These are phyloP conservation scores for Lactarius sp. DNA, from an alignment of 768 basidiomycete genomes.

Conservation along the genomic window DNA sequence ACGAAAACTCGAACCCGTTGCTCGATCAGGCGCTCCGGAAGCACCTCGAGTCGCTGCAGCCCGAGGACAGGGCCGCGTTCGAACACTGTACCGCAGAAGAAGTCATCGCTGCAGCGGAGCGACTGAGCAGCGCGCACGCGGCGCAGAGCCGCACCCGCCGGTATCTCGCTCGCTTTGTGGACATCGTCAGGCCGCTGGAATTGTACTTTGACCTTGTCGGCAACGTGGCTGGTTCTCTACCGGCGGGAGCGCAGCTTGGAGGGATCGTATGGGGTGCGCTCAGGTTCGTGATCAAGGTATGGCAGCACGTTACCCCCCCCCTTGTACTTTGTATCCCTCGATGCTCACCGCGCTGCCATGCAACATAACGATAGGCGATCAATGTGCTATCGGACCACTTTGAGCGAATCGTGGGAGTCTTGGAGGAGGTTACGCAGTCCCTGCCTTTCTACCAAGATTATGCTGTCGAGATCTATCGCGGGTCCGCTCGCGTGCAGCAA, in stretches of 20 bases:
- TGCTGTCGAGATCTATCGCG: constrained; percentile 3
- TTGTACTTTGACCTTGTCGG: constrained; percentile 4
- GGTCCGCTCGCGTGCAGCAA: constrained; percentile 1
- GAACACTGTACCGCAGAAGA: not conserved
- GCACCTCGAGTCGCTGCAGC: constrained; percentile 1
- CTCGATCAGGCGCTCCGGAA: constrained; percentile 11
- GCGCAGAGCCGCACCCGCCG: constrained; percentile 1
- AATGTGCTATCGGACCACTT: constrained; percentile 1
- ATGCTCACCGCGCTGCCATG: not conserved
- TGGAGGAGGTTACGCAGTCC: constrained; percentile 9
- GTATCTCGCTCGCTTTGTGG: not conserved
- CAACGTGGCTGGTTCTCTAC: not conserved
- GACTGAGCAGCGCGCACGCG: not conserved
- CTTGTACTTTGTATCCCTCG: not conserved
- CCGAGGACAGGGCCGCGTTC: constrained; percentile 3
- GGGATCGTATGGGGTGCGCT: constrained; percentile 12
- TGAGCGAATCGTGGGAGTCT: constrained; percentile 5
- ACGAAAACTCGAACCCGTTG: not conserved
- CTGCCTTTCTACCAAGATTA: constrained; percentile 10
- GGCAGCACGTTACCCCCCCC: not conserved
- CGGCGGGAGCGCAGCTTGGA: not conserved
- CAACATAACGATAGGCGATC: not conserved
- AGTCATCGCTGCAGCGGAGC: not conserved
- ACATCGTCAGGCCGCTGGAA: constrained; percentile 5
- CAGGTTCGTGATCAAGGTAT: constrained; percentile 7